These are phyloP conservation scores for Colletotrichum brevisporum DNA, from an alignment of 2,329 filamentous ascomycete species.

Conservation along the genomic window DNA sequence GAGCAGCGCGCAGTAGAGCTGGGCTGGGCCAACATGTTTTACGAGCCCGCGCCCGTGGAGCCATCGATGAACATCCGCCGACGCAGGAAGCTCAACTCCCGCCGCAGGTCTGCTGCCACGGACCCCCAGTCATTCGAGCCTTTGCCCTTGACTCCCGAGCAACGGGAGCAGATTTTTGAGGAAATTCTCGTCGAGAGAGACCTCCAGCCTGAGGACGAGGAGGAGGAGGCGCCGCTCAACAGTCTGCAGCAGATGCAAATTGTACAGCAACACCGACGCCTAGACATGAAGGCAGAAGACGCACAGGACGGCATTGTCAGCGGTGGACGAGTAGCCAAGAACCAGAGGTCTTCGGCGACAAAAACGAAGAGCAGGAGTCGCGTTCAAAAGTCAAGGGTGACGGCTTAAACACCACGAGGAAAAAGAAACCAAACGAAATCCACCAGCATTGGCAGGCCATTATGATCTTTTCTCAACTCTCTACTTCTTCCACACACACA, in stretches of 20 bases:
- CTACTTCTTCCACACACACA: neutral
- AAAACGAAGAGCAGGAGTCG: slow-evolving; percentile 11
- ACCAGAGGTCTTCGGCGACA: neutral
- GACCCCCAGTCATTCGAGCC: slow-evolving; percentile 32
- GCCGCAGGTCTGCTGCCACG: slow-evolving; percentile 32
- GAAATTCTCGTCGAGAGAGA: slow-evolving; percentile 41
- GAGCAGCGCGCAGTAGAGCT: slow-evolving; percentile 64
- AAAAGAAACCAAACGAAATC: neutral
- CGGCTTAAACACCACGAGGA: slow-evolving; percentile 1
- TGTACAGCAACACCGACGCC: neutral
- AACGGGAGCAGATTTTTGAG: slow-evolving; percentile 39
- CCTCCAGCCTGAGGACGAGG: slow-evolving; percentile 32
- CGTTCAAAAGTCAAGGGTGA: slow-evolving; percentile 1
- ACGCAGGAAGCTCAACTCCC: slow-evolving; percentile 57
- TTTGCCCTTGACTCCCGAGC: slow-evolving; percentile 34
- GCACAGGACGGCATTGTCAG: neutral
- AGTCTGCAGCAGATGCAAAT: slow-evolving; percentile 12
- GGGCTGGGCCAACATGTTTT: slow-evolving; percentile 59
- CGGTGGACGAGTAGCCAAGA: slow-evolving; percentile 5
- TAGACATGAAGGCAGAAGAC: neutral
- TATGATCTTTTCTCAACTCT: neutral
- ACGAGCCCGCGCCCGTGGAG: slow-evolving; percentile 49
- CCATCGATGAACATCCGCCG: slow-evolving; percentile 55
- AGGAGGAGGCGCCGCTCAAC: slow-evolving; percentile 29
- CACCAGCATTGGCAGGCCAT: slow-evolving; percentile 4